A percentile compares a stretch with the other conserved stretches of the same genome.
These are phyloP conservation scores for Cynara cardunculus DNA, from an alignment of 129 eudicot genomes.

Conservation along the genomic window DNA sequence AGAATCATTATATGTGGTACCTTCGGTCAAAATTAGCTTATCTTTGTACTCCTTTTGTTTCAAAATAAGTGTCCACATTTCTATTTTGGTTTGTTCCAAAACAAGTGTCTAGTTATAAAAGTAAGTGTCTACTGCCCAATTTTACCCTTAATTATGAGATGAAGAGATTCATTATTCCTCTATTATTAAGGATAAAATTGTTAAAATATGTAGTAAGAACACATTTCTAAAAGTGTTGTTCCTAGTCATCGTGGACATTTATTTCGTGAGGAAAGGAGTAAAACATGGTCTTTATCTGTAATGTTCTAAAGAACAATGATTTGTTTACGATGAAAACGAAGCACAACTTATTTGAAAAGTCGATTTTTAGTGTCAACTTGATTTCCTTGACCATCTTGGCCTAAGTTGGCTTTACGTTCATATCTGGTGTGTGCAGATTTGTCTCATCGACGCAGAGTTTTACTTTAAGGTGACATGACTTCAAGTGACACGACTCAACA, in stretches of 20 bases:
- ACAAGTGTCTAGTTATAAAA: background rate
- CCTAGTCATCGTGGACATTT: background rate
- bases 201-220: background rate
- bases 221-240: background rate
- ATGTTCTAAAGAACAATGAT: background rate
- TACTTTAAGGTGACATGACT: background rate
- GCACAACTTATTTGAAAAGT: background rate
- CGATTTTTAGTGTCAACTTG: background rate
- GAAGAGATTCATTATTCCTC: background rate
- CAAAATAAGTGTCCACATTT: background rate
- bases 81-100: background rate
- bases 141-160: background rate
- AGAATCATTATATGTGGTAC: background rate
- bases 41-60: background rate
- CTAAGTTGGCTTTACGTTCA: slow-evolving; percentile 1
- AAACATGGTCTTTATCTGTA: background rate
- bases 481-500: slow-evolving; percentile 21
- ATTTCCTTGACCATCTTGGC: background rate
- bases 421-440: slow-evolving; percentile 22
- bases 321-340: background rate
- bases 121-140: background rate
- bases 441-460: background rate
- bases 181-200: background rate
- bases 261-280: background rate
- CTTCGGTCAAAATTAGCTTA: background rate